Percentiles rank a stretch among this genome's conserved stretches.
Conservation (phyloP, 2,329 filamentous ascomycete species). For the Lasiodiplodia sp. region DNA sequence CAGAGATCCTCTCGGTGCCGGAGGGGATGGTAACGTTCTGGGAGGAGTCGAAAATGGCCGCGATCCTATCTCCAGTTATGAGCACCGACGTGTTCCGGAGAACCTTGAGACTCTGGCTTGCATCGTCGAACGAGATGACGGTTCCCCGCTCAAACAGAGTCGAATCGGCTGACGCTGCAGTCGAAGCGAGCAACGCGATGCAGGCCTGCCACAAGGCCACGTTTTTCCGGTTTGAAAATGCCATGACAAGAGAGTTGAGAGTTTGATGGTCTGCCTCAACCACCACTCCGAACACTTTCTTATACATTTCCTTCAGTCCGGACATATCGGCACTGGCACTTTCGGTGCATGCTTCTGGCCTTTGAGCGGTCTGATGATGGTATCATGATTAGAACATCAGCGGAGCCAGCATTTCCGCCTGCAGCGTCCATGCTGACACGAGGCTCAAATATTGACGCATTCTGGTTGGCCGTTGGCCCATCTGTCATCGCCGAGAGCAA, state of each 20-base stretch:
- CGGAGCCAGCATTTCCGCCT: not conserved
- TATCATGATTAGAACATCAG: not conserved
- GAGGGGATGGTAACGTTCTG: constrained; percentile 38
- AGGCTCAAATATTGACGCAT: not conserved
- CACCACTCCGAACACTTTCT: not conserved
- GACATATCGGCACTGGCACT: constrained; percentile 4
- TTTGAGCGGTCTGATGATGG: constrained; percentile 5
- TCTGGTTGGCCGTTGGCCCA: not conserved
- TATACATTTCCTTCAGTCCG: not conserved
- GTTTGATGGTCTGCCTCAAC: not conserved
- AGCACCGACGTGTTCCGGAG: constrained; percentile 53
- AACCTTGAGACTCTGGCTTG: constrained; percentile 44
- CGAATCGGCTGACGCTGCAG: constrained; percentile 7
- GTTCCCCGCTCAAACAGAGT: constrained; percentile 49
- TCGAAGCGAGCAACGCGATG: not conserved
- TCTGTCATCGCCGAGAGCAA: not conserved
- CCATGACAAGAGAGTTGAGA: not conserved
- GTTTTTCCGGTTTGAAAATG: not conserved
- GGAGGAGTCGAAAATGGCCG: constrained; percentile 39
- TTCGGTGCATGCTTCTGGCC: not conserved
- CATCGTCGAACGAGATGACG: constrained; percentile 52
- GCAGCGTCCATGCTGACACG: constrained; percentile 1
- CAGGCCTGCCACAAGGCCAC: not conserved
- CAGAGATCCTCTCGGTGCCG: constrained; percentile 54
- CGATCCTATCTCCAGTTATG: constrained; percentile 50